Conservation (phyloP, 2,329 filamentous ascomycete species). For the Cercospora zeae-maydis region DNA sequence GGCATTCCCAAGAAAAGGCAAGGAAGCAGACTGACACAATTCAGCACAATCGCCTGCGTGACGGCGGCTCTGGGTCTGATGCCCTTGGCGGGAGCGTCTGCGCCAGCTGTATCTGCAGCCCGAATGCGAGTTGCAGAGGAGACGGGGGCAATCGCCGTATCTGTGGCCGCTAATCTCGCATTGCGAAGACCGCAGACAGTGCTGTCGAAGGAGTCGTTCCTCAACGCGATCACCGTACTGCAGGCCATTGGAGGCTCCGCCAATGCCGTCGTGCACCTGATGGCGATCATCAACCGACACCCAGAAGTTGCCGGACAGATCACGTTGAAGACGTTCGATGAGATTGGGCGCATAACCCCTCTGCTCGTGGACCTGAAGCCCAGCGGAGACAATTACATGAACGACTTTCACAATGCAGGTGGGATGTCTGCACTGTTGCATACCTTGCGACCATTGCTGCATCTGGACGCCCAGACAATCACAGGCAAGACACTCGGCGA, state of each 20-base stretch:
- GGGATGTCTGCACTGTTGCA: constrained; percentile 51
- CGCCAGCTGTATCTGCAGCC: constrained; percentile 53
- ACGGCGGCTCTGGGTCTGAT: constrained; percentile 53
- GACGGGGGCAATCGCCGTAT: constrained; percentile 50
- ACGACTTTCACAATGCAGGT: constrained; percentile 53
- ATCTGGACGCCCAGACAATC: constrained; percentile 47
- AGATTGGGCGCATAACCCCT: constrained; percentile 48
- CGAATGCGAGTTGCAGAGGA: constrained; percentile 54
- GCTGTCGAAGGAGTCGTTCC: constrained; percentile 47
- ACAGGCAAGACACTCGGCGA: constrained; percentile 49
- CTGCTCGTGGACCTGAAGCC: constrained; percentile 53
- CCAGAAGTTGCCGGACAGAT: constrained; percentile 46
- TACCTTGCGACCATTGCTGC: constrained; percentile 45
- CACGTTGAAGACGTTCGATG: constrained; percentile 47
- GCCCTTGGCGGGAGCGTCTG: constrained; percentile 51
- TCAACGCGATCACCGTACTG: constrained; percentile 46
- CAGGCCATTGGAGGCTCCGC: constrained; percentile 47
- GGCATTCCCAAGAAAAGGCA: too few relatives aligned
- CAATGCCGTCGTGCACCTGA: constrained; percentile 44
- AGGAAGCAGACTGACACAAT: background rate
- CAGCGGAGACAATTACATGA: constrained; percentile 54
- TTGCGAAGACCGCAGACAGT: constrained; percentile 45
- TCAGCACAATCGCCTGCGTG: constrained; percentile 55
- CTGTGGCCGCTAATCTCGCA: constrained; percentile 36
- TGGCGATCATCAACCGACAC: constrained; percentile 50